Evolutionary conservation across 129 eudicot species (phyloP).

Genomic region (Tanacetum coccineum): DNA sequence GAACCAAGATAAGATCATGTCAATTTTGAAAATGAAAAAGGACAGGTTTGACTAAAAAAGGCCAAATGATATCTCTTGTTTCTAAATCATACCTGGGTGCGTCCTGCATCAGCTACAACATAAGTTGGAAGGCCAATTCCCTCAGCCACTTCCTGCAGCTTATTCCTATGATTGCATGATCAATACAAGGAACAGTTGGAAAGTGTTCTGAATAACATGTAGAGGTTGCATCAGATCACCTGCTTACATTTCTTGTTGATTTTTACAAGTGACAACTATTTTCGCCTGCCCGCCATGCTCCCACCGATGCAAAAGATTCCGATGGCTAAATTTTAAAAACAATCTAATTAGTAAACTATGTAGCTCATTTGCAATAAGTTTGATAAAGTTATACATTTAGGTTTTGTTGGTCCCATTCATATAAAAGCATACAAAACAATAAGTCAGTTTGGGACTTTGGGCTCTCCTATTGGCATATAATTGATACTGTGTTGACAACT

Average conservation of each 20-base stretch:
- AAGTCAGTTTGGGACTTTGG: no score
- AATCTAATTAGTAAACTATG: neutral
- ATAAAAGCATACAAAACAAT: neutral
- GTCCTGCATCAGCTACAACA: conserved; percentile 95
- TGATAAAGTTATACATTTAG: neutral
- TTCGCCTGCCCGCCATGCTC: conserved; percentile 89
- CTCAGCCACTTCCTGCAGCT: conserved; percentile 76
- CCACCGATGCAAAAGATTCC: conserved; percentile 76
- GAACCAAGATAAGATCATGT: neutral
- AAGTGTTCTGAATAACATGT: neutral
- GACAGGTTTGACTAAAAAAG: conserved; percentile 1
- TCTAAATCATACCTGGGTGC: conserved; percentile 65
- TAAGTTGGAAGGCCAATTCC: conserved; percentile 87
- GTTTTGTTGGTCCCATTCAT: neutral
- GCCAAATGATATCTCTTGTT: neutral
- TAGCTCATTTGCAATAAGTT: neutral
- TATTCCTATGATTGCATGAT: conserved; percentile 54
- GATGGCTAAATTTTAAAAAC: conserved; percentile 43
- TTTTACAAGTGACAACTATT: conserved; percentile 90
- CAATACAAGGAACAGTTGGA: neutral
- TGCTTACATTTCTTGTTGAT: conserved; percentile 97
- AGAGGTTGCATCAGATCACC: conserved; percentile 16
- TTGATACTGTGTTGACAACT: no score
- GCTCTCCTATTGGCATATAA: no score
- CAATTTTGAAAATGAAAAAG: neutral